phyloP scores from a whole-genome alignment of 73 alveolate species.

The Symbiodinium natans region DNA sequence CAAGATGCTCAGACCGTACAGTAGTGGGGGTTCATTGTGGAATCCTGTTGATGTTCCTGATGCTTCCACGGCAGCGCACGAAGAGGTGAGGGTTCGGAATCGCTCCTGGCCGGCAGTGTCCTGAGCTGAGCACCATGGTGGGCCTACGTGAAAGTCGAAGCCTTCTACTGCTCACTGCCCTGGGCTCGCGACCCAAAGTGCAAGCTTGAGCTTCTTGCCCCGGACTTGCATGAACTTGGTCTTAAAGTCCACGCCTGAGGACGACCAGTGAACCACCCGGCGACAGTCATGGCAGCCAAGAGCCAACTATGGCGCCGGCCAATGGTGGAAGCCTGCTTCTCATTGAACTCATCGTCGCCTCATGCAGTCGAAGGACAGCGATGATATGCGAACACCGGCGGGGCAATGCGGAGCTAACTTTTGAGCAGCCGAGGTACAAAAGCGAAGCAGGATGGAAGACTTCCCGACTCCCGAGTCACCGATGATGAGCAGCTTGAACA shows the following conservation, averaged over 20 bases:
- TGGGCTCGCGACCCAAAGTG: conserved; percentile 41
- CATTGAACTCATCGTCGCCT: conserved; percentile 94
- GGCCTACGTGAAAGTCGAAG: not conserved
- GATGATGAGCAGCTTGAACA: conserved; percentile 76
- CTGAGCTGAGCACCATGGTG: not conserved
- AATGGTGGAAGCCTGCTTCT: conserved; percentile 93
- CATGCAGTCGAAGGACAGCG: not conserved
- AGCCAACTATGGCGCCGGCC: conserved; percentile 33
- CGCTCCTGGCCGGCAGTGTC: conserved; percentile 94
- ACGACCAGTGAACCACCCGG: not conserved
- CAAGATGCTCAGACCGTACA: no score
- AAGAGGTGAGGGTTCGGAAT: conserved; percentile 86
- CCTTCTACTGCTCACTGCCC: not conserved
- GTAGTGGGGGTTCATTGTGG: no score
- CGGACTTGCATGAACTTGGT: conserved; percentile 86
- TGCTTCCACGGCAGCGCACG: not conserved
- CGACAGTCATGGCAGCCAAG: not conserved
- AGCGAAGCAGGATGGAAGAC: conserved; percentile 93
- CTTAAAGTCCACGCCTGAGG: conserved; percentile 85
- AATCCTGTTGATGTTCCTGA: no score
- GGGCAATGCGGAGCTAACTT: not conserved
- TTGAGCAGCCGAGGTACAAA: conserved; percentile 29
- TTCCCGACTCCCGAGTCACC: conserved; percentile 95
- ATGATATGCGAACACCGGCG: not conserved
- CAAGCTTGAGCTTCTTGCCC: conserved; percentile 89